These are phyloP conservation scores for Dioscorea dumetorum DNA, from an alignment of 106 monocot genomes.

Conservation along the genomic window DNA sequence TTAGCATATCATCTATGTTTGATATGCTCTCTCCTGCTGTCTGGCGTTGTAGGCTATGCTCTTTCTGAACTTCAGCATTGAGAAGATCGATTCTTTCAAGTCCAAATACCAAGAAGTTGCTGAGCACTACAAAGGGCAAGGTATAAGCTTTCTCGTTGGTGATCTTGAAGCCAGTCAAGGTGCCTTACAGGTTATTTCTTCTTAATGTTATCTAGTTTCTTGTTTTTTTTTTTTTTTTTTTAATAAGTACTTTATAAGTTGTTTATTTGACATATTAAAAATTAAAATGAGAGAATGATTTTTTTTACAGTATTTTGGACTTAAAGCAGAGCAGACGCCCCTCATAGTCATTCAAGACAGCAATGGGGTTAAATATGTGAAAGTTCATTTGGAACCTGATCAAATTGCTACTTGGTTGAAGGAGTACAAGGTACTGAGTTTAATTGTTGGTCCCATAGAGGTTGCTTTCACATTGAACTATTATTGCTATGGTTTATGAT, in stretches of 20 bases:
- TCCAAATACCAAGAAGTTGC: constrained; percentile 55
- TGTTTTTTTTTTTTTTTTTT: constrained; percentile 1
- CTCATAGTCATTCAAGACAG: constrained; percentile 45
- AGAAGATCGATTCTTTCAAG: constrained; percentile 56
- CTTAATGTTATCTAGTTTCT: neutral
- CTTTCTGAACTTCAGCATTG: constrained; percentile 56
- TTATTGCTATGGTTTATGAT: no score
- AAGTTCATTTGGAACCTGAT: constrained; percentile 41
- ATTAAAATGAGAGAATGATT: constrained; percentile 4
- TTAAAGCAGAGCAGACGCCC: constrained; percentile 40
- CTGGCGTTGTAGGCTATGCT: constrained; percentile 61
- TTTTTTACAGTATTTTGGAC: constrained; percentile 46
- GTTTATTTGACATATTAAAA: neutral
- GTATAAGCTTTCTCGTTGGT: constrained; percentile 70
- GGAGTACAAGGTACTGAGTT: constrained; percentile 42
- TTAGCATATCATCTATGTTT: neutral
- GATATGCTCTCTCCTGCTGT: neutral
- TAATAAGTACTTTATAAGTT: neutral
- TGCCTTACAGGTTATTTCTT: constrained; percentile 68
- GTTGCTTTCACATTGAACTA: no score
- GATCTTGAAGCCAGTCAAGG: constrained; percentile 68
- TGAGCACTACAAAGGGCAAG: constrained; percentile 39
- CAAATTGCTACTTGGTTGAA: constrained; percentile 57
- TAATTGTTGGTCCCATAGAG: neutral
- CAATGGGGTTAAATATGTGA: constrained; percentile 44